phyloP scores from a whole-genome alignment of 768 basidiomycete species.

The Holtermanniella nyarrowii region DNA sequence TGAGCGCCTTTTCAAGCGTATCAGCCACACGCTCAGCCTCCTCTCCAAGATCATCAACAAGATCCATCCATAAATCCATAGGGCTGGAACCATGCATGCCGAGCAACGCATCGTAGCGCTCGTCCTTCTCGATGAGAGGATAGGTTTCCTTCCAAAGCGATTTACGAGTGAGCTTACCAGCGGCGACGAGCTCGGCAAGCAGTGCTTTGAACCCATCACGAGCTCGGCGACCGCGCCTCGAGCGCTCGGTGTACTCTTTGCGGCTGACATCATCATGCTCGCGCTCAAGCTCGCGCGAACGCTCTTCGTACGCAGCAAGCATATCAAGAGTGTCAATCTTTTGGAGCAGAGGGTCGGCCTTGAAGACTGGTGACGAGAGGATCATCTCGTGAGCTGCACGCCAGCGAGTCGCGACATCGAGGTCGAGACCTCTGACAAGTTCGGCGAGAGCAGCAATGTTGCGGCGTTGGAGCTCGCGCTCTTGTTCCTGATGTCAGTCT shows the following conservation, averaged over 20 bases:
- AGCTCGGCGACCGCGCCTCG: constrained; percentile 74
- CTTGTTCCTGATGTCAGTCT: constrained; percentile 16
- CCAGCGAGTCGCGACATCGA: constrained; percentile 93
- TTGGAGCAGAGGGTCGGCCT: constrained; percentile 61
- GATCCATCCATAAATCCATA: constrained; percentile 92
- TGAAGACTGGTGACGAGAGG: constrained; percentile 67
- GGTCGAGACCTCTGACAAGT: constrained; percentile 74
- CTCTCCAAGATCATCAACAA: constrained; percentile 76
- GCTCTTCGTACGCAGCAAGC: constrained; percentile 86
- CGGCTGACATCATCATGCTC: constrained; percentile 84
- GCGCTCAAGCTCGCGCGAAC: constrained; percentile 75
- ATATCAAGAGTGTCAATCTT: constrained; percentile 84
- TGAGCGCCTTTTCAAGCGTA: constrained; percentile 45
- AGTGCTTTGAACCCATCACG: constrained; percentile 81
- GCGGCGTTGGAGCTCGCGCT: constrained; percentile 42
- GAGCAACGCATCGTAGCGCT: constrained; percentile 75
- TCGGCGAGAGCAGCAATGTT: constrained; percentile 72
- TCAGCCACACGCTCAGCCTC: constrained; percentile 67
- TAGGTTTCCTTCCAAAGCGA: constrained; percentile 89
- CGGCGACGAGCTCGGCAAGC: constrained; percentile 57
- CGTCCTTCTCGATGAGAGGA: constrained; percentile 61
- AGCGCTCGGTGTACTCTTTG: constrained; percentile 68
- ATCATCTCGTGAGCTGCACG: constrained; percentile 69
- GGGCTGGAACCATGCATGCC: constrained; percentile 92
- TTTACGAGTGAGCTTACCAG: constrained; percentile 62